A percentile compares a stretch with the other conserved stretches of the same genome.
Conservation (phyloP, 768 basidiomycete genomes). For the Mycena leptocephala region DNA sequence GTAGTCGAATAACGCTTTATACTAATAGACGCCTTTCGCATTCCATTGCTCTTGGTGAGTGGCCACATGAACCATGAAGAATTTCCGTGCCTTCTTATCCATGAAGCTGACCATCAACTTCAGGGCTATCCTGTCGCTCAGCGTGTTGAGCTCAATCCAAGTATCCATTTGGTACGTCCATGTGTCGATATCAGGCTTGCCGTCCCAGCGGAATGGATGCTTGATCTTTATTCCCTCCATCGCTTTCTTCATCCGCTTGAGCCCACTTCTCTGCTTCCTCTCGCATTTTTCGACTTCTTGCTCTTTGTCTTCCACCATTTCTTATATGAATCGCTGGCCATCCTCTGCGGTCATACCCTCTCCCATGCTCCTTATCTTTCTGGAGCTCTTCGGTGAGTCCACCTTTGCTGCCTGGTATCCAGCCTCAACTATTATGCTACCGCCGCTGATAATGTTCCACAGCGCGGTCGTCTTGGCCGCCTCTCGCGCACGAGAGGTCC, state of each 20-base stretch:
- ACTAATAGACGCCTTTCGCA: constrained; percentile 13
- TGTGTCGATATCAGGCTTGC: constrained; percentile 31
- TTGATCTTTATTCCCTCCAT: constrained; percentile 28
- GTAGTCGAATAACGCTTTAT: constrained; percentile 21
- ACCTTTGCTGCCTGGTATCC: too few relatives aligned
- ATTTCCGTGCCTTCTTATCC: constrained; percentile 30
- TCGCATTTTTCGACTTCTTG: not conserved
- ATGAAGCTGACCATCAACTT: constrained; percentile 37
- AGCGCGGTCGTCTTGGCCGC: too few relatives aligned
- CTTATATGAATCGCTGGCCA: too few relatives aligned
- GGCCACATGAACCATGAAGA: constrained; percentile 40
- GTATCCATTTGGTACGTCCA: constrained; percentile 31
- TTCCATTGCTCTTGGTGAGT: constrained; percentile 22
- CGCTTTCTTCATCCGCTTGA: not conserved
- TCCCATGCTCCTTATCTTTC: too few relatives aligned
- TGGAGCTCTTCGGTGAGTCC: too few relatives aligned
- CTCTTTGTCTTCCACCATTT: too few relatives aligned
- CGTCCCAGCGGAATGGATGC: constrained; percentile 34
- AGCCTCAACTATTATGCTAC: too few relatives aligned
- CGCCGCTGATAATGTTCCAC: too few relatives aligned
- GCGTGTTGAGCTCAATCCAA: constrained; percentile 30
- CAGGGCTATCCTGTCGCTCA: constrained; percentile 25
- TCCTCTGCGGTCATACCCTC: too few relatives aligned
- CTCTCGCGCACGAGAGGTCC: too few relatives aligned
- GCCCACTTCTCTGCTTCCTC: too few relatives aligned